Base-by-base conservation (phyloP, 2,329 filamentous ascomycete species). In the Clonostachys solani region DNA sequence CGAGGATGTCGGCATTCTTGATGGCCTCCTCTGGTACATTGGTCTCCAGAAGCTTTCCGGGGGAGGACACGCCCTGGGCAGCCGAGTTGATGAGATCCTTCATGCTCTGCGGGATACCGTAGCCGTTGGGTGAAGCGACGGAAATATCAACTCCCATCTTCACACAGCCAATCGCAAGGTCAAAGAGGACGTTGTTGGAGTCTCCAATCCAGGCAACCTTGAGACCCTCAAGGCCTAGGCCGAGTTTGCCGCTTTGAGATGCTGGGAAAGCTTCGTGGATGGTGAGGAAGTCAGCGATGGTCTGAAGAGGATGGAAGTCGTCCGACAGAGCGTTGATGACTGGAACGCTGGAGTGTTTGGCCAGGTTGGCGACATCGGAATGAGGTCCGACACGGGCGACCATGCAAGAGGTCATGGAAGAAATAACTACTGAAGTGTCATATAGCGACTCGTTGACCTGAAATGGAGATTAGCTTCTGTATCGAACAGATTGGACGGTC, bases 171-270 rank as follows among this genome's bases (percentile, higher is more conserved):
- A 94, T 92, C 43, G 92, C 91, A 46, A 97, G 78, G 62, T 99
- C 92, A 61, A 92, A 96, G 19, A 97, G 81, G 29, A 99, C 92
- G 58, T 99, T 99, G 73, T 97, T 99, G 12, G 91, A 90, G 63
- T 99, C 92, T 46, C 92, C 92, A 42, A 99, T 77, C 94, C 94
- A 99, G 15, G 94, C 92, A 51, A 97, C 81, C 71, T 96, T 97
- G 59, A 96, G 68, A 1, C 90, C 89, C 55, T 89, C 80, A 5
- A 95, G 74, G 2, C 89, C 87, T 8, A 95, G 75, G 45, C 62
- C 66, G 29, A 59, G 52, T 47, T 58, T 64, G 29, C 61, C 58
- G 35, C 66, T 60, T 9, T 66, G 45, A 4, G 37, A 60, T 0
- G 75, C 72, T 1, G 79, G 77, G 65, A 92, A 90, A 2, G 78